Evolutionary conservation across 2,329 filamentous ascomycete species (phyloP), one percentile per base, ranked within the genome.

Genomic region (Colletotrichum sp.): DNA sequence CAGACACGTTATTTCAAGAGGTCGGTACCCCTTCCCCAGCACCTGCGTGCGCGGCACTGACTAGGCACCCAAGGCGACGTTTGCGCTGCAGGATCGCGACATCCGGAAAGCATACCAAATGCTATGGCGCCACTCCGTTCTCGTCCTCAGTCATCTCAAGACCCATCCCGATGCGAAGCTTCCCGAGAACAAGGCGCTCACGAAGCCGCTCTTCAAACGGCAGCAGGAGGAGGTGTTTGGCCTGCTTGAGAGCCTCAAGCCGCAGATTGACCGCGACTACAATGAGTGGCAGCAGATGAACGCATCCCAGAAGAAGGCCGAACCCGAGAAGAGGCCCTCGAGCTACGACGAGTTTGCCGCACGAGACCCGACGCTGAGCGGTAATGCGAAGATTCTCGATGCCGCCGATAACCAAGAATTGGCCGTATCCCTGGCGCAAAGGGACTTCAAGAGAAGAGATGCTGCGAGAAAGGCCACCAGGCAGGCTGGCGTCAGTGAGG

Each of bases 21-120:
- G 96, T 98, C 80, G 67, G 21, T 32, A 15, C 65, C 32, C 16
- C 15, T 39, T 28, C 28, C 55, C 39, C 30, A 16, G 21, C 6
- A 55, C 55, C 18, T 59, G 16, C 15, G 30, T 21, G 13, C 63
- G 30, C 57, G 16, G 24, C 30, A 13, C 39, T 9, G 21, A 52
- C 65, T 67, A 32, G 36, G 32, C 55, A 71, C 39, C 71, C 15
- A 81, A 98, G 95, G 96, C 95, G 24, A 90, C 92, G 68, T 95
- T 96, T 80, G 98, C 98, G 82, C 90, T 97, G 81, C 90, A 91
- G 57, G 96, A 99, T 84, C 93, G 94, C 81, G 96, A 98, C 85
- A 92, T 95, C 78, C 92, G 96, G 80, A 94, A 97, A 82, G 95
- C 96, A 6, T 99, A 98, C 84, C 90, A 98, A 71, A 92, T 99